These are phyloP conservation scores for Sistotremastrum suecicum DNA, from an alignment of 768 basidiomycete species.

Conservation along the genomic window DNA sequence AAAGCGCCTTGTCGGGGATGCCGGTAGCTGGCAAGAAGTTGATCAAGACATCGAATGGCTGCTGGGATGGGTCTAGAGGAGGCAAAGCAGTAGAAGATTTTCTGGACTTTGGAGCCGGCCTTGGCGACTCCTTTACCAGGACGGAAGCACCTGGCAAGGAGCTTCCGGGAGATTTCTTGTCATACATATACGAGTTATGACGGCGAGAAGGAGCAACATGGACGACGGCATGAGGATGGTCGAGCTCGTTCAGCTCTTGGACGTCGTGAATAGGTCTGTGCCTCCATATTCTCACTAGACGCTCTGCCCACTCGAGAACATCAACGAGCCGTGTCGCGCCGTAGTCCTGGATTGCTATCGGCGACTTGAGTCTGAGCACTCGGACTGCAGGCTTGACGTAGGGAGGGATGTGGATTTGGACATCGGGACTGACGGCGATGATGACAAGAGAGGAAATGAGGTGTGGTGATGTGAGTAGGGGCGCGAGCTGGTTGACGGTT, in stretches of 20 bases:
- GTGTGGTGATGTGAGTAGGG: conserved; percentile 19
- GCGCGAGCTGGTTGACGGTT: conserved; percentile 16
- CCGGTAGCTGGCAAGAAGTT: conserved; percentile 19
- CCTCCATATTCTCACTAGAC: conserved; percentile 23
- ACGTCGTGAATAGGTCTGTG: conserved; percentile 16
- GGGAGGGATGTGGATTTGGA: conserved; percentile 14
- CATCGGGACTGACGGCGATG: conserved; percentile 14
- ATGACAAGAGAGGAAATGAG: conserved; percentile 24
- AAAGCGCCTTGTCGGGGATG: conserved; percentile 19
- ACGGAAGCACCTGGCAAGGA: too few relatives aligned
- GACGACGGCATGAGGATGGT: conserved; percentile 5
- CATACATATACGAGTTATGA: too few relatives aligned
- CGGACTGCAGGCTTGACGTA: conserved; percentile 18
- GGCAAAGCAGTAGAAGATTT: conserved; percentile 9
- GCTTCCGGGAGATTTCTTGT: too few relatives aligned
- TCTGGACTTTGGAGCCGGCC: not conserved
- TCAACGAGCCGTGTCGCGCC: conserved; percentile 22
- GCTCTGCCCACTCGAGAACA: conserved; percentile 26
- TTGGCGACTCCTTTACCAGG: too few relatives aligned
- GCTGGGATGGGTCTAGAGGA: conserved; percentile 17
- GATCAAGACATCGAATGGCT: conserved; percentile 24
- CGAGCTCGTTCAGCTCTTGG: conserved; percentile 11
- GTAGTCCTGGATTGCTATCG: conserved; percentile 18
- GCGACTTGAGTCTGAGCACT: conserved; percentile 19
- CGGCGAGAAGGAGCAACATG: conserved; percentile 4